Conservation (phyloP, 331 rosid genomes). For the Pyrus hybrid region DNA sequence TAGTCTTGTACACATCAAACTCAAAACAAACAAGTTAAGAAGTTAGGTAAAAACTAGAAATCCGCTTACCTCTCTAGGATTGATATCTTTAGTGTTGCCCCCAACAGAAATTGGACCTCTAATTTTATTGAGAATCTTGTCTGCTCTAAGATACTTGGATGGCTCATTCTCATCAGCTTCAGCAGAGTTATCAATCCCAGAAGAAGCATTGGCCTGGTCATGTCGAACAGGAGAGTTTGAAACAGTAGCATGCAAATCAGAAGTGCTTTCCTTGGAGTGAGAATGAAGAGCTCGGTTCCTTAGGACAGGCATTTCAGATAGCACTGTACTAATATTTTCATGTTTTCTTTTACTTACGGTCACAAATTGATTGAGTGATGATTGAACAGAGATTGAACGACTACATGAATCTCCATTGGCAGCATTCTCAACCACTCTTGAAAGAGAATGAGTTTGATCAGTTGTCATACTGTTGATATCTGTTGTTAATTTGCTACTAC, state of each 20-base stretch:
- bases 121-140: conserved; percentile 22
- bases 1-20: neutral
- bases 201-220: conserved; percentile 32
- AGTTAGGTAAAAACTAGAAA: neutral
- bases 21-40: neutral
- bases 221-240: conserved; percentile 19
- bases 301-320: conserved; percentile 87
- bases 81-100: conserved; percentile 24
- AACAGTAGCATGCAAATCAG: conserved; percentile 30
- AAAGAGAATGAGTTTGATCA: conserved; percentile 16
- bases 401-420: conserved; percentile 23
- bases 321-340: conserved; percentile 37
- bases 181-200: conserved; percentile 23
- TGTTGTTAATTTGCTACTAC: conserved; percentile 21
- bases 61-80: conserved; percentile 43
- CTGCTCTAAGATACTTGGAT: conserved; percentile 39
- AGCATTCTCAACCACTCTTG: conserved; percentile 20
- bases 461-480: conserved; percentile 9
- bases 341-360: conserved; percentile 65
- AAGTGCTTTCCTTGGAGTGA: conserved; percentile 28
- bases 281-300: conserved; percentile 49
- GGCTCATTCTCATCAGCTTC: conserved; percentile 26
- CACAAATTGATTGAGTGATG: conserved; percentile 66
- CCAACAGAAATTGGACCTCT: conserved; percentile 28
- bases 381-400: conserved; percentile 53